Conservation (phyloP, 148 eudicot species). For the Cornus florida region DNA sequence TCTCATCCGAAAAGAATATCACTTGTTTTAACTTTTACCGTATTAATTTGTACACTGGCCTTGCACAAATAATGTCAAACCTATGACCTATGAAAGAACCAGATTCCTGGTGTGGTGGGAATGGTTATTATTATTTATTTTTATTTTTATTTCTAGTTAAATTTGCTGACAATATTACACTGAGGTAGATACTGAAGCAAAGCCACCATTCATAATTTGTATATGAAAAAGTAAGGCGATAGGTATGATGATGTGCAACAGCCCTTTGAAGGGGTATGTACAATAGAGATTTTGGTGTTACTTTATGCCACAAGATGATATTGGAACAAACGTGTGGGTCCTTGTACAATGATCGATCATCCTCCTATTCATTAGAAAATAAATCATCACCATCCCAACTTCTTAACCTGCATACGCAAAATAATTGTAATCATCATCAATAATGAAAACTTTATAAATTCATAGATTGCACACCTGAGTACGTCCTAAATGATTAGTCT, state of each 20-base stretch:
- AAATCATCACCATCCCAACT: background rate
- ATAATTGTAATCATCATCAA: background rate
- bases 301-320: background rate
- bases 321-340: background rate
- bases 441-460: too few species aligned
- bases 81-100: background rate
- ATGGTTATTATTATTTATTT: background rate
- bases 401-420: background rate
- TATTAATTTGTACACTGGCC: too few species aligned
- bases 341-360: too few species aligned
- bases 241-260: too few species aligned
- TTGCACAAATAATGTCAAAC: background rate
- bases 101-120: background rate
- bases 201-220: too few species aligned
- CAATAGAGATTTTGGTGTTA: background rate
- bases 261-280: background rate
- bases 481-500: too few species aligned
- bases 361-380: background rate
- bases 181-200: too few species aligned
- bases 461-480: too few species aligned
- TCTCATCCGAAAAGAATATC: background rate
- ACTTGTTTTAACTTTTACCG: too few species aligned
- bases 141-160: too few species aligned
- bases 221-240: too few species aligned
- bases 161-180: too few species aligned